Conservation (phyloP, 345 rosid species). For the Salix koriyanagi region DNA sequence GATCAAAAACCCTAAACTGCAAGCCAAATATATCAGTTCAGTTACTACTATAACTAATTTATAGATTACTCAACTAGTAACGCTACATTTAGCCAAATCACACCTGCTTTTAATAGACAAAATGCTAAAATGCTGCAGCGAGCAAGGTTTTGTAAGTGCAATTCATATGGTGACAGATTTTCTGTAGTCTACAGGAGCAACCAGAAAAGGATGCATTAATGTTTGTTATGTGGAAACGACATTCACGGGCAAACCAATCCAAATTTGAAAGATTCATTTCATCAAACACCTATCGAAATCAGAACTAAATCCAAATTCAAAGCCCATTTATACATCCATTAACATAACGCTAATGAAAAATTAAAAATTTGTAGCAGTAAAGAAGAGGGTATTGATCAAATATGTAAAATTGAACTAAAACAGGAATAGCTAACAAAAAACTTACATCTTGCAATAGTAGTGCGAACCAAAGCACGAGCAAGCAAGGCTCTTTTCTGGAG, state of each 20-base stretch:
- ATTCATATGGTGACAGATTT: background rate
- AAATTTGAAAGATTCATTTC: background rate
- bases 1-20: background rate
- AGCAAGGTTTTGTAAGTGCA: background rate
- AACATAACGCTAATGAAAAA: background rate
- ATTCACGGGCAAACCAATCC: background rate
- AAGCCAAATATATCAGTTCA: background rate
- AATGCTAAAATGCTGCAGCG: background rate
- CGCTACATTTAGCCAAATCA: background rate
- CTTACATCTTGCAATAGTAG: slow-evolving; percentile 90
- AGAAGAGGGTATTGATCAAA: background rate
- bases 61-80: background rate
- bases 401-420: background rate
- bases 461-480: slow-evolving; percentile 79
- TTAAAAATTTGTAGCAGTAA: background rate
- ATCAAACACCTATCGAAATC: background rate
- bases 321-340: background rate
- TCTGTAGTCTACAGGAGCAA: background rate
- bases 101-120: background rate
- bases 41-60: background rate
- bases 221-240: background rate
- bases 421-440: background rate
- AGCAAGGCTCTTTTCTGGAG: slow-evolving; percentile 75
- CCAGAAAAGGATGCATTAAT: background rate
- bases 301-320: background rate